Evolutionary conservation across 257 asterid genomes (phyloP), one percentile per base, ranked within the genome.

Genomic region (Rehmannia glutinosa): DNA sequence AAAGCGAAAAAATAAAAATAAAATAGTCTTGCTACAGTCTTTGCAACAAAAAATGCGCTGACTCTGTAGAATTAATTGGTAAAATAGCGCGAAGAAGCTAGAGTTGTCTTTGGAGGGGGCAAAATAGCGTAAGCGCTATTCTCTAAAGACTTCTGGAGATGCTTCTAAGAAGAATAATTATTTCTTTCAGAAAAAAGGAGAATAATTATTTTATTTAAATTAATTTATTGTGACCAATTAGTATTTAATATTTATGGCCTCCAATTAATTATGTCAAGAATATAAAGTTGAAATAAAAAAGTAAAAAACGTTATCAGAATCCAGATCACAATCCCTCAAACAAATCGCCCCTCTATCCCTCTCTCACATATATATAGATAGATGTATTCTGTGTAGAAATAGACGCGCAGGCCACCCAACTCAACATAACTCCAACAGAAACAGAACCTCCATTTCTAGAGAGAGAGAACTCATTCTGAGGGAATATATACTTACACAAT

Each of bases 391-490:
- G 10, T 17, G 21, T 19, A 16, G 19, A 64, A 74, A 58, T 69
- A 77, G 74, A 80, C 67, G 86, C 76, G 82, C 86, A 74, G 83
- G 81, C 81, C 76, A 64, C 81, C 75, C 73, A 77, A 71, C 79
- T 77, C 74, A 53, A 69, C 77, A 56, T 57, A 68, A 61, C 62
- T 55, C 68, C 55, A 61, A 77, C 73, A 43, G 25, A 60, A 75
- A 57, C 74, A 25, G 19, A 64, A 75, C 56, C 77, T 62, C 69
- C 77, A 54, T 52, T 58, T 62, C 15, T 47, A 53, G 30, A 64
- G 70, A 73, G 73, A 69, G 72, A 75, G 25, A 72, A 1, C 68
- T 59, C 17, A 16, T 21, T 15, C 10, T n/a, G 62, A 60, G 73
- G 57, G 51, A 43, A n/a, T 12, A 41, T 41, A n/a, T 17, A 12